Base-by-base conservation (phyloP, 108 stramenopile genomes). In the Pseudonitzschia multiseries region DNA sequence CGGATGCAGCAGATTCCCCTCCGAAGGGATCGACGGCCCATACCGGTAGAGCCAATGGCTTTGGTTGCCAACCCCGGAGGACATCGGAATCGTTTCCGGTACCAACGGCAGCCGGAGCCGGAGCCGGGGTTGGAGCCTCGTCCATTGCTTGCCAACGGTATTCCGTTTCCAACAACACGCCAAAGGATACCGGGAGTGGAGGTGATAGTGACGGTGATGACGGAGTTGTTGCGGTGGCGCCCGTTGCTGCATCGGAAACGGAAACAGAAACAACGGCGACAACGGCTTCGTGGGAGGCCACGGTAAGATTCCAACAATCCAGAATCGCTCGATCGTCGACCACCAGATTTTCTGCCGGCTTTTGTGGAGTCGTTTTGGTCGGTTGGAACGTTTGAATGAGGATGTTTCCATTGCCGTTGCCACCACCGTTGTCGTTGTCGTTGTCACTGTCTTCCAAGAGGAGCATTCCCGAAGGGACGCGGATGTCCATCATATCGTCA, bases 251-350 rank as follows among this genome's bases (percentile, higher is more conserved):
- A n/a, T n/a, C n/a, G n/a, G n/a, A n/a, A n/a, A n/a, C n/a, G n/a
- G 50, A 17, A 51, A 8, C 50, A 3, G 50, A n/a, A 56, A 22
- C 24, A 3, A 29, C 61, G 12, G 33, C 61, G 9, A 17, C 28
- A 52, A 28, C 61, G 12, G 61, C 61, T 8, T 42, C 61, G 17
- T 62, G 61, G 0, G 61, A 62, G 6, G 61, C 29, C n/a, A 62
- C 36, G 36, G 61, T 40, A 14, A 62, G 61, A 62, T 62, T 33
- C 61, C 61, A 62, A 40, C 61, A 62, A 40, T 62, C 61, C 61
- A 62, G 40, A 21, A 62, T 62, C 32, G 61, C 61, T 62, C 22
- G 33, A 20, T 62, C 61, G 61, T 62, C 61, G 20, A 62, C 32
- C 31, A 17, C 8, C 33, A 62, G n/a, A 40, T 62, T 33, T 26